Conservation (phyloP, 2,329 filamentous ascomycete genomes). For the Exutisphaerella laricina region DNA sequence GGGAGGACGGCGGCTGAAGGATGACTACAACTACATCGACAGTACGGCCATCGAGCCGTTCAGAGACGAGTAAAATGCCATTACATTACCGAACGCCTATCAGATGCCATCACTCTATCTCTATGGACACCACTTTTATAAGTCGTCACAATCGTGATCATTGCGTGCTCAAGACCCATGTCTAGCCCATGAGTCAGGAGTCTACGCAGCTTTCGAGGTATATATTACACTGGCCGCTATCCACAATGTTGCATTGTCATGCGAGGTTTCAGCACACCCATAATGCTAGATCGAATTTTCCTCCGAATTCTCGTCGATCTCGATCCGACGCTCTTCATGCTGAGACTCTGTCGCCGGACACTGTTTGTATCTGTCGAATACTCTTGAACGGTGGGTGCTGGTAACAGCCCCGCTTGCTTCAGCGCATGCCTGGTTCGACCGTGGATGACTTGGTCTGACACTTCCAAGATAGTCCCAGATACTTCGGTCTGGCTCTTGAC, state of each 20-base stretch:
- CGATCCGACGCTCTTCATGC: constrained; percentile 10
- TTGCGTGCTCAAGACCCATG: not conserved
- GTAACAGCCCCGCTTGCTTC: constrained; percentile 6
- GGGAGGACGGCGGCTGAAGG: no score
- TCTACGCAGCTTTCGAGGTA: not conserved
- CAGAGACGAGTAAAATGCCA: no score
- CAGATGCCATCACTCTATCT: no score
- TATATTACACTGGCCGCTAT: not conserved
- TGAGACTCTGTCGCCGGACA: constrained; percentile 5
- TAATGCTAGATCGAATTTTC: constrained; percentile 14
- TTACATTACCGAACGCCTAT: no score
- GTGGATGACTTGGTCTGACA: constrained; percentile 4
- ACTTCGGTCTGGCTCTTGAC: constrained; percentile 4
- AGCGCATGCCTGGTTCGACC: not conserved
- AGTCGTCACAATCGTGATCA: constrained; percentile 5
- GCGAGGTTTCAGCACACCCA: constrained; percentile 10
- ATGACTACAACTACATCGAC: no score
- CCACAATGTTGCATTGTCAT: not conserved
- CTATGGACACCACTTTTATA: no score
- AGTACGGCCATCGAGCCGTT: no score
- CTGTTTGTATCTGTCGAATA: not conserved
- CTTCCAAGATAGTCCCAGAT: constrained; percentile 9
- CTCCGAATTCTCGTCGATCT: constrained; percentile 4
- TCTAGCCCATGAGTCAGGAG: not conserved
- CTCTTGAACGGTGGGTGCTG: constrained; percentile 7